A percentile compares a stretch with the other conserved stretches of the same genome.
Evolutionary conservation across 2,329 filamentous ascomycete species (phyloP).

Genomic region (Beauveria medogensis): DNA sequence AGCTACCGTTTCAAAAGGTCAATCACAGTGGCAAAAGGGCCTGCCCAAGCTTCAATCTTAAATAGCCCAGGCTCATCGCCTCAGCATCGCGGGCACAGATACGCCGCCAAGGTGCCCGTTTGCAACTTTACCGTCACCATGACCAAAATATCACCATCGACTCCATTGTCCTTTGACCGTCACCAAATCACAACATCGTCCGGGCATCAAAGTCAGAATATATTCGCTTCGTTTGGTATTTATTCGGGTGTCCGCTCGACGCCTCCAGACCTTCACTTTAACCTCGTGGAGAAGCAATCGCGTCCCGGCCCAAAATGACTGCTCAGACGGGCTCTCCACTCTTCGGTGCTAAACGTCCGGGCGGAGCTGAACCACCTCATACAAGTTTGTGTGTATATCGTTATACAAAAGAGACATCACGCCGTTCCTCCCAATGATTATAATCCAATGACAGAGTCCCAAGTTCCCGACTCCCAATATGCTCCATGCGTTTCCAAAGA

Average conservation of each 20-base stretch:
- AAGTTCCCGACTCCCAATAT: conserved; percentile 13
- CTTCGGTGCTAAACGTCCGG: conserved; percentile 59
- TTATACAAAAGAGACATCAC: conserved; percentile 43
- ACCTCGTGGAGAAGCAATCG: conserved; percentile 54
- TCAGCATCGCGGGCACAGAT: background rate
- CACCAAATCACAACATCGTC: background rate
- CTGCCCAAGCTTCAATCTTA: background rate
- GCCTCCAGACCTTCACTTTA: conserved; percentile 59
- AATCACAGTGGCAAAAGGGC: background rate
- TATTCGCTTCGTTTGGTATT: conserved; percentile 27
- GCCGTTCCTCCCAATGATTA: conserved; percentile 22
- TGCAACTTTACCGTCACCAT: background rate
- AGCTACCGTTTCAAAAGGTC: background rate
- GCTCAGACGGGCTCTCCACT: conserved; percentile 42
- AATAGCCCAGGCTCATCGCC: background rate
- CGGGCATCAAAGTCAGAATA: conserved; percentile 13
- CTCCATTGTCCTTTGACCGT: background rate
- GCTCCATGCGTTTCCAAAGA: conserved; percentile 18
- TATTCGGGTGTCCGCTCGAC: conserved; percentile 51
- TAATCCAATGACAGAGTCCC: conserved; percentile 25
- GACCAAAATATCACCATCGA: background rate
- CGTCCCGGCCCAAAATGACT: conserved; percentile 17
- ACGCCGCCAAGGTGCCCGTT: background rate
- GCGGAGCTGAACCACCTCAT: conserved; percentile 55
- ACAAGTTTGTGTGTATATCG: conserved; percentile 32